Percentiles rank a stretch among this genome's conserved stretches.
Evolutionary conservation across 2,329 filamentous ascomycete species (phyloP).

Genomic region (Hypocreales sp.): DNA sequence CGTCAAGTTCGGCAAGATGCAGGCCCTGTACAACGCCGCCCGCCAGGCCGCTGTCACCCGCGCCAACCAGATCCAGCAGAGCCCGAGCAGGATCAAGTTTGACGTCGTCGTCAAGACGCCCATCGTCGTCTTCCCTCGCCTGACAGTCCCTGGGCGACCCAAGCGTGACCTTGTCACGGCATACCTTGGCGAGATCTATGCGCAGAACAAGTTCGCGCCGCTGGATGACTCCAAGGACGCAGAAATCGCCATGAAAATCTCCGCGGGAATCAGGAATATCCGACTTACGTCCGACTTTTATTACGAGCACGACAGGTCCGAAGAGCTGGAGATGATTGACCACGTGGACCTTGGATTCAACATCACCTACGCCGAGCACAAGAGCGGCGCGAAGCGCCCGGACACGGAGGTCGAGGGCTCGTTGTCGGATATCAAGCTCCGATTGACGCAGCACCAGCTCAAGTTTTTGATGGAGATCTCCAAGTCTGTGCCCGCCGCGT

Average conservation of each 20-base stretch:
- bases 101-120: slow-evolving; percentile 89
- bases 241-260: slow-evolving; percentile 74
- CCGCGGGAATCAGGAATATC: slow-evolving; percentile 83
- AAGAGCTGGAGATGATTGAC: slow-evolving; percentile 93
- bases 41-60: slow-evolving; percentile 87
- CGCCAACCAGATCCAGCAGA: slow-evolving; percentile 85
- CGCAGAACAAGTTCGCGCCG: slow-evolving; percentile 80
- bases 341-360: slow-evolving; percentile 90
- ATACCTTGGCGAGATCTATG: slow-evolving; percentile 93
- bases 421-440: slow-evolving; percentile 86
- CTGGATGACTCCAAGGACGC: slow-evolving; percentile 62
- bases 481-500: slow-evolving; percentile 73
- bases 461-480: slow-evolving; percentile 82
- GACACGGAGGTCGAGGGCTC: slow-evolving; percentile 83
- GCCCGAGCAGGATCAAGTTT: slow-evolving; percentile 79
- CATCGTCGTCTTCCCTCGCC: slow-evolving; percentile 84
- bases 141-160: slow-evolving; percentile 52
- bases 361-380: slow-evolving; percentile 83
- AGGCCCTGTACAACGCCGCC: slow-evolving; percentile 94
- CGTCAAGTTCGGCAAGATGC: slow-evolving; percentile 99
- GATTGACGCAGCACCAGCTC: slow-evolving; percentile 79
- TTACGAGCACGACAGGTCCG: slow-evolving; percentile 53
- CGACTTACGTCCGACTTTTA: slow-evolving; percentile 80
- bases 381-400: slow-evolving; percentile 58
- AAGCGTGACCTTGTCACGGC: slow-evolving; percentile 76